Percentiles rank a stretch among this genome's conserved stretches.
These are phyloP conservation scores for Saccharomycopsis babjevae DNA, from an alignment of 805 yeast species.

Conservation along the genomic window DNA sequence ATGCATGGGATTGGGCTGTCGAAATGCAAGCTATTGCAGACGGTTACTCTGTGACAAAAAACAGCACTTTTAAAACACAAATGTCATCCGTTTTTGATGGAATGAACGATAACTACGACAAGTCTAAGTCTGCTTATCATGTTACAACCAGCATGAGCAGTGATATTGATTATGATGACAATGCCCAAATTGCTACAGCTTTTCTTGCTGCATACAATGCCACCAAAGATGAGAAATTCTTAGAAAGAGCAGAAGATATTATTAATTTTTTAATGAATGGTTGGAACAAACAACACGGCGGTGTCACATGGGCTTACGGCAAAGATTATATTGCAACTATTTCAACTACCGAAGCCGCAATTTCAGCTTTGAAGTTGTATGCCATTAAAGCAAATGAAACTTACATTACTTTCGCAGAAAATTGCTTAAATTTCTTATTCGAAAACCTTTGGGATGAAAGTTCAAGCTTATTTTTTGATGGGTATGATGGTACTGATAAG, in stretches of 20 bases:
- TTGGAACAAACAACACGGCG: constrained; percentile 44
- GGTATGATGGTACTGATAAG: constrained; percentile 30
- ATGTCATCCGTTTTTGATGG: constrained; percentile 47
- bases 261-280: constrained; percentile 57
- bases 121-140: constrained; percentile 43
- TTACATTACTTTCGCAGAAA: constrained; percentile 42
- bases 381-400: constrained; percentile 43
- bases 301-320: constrained; percentile 54
- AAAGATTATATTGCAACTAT: constrained; percentile 54
- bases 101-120: constrained; percentile 35
- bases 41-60: constrained; percentile 31
- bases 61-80: constrained; percentile 34
- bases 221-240: constrained; percentile 41
- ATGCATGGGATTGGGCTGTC: constrained; percentile 56
- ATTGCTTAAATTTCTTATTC: constrained; percentile 50
- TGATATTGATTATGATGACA: constrained; percentile 64
- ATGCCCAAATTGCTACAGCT: constrained; percentile 62
- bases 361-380: constrained; percentile 49
- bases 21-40: constrained; percentile 60
- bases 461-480: constrained; percentile 51
- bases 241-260: constrained; percentile 48
- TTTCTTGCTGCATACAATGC: constrained; percentile 59
- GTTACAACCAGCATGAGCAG: constrained; percentile 55
- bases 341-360: constrained; percentile 57
- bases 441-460: constrained; percentile 38